Base-by-base conservation (phyloP, 2,329 filamentous ascomycete genomes). In the Talaromyces piceae region DNA sequence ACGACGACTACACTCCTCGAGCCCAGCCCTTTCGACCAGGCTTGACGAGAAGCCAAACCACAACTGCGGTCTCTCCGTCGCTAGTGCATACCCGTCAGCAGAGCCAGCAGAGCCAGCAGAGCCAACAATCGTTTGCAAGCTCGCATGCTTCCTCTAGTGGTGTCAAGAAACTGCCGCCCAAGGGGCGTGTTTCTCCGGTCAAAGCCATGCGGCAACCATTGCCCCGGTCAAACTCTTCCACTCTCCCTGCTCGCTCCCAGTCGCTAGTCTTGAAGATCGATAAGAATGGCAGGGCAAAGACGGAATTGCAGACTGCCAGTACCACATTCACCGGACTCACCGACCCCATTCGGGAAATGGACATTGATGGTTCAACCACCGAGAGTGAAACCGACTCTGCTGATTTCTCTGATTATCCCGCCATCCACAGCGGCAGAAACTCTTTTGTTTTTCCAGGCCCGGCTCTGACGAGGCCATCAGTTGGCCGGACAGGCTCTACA, bases 181-280 rank as follows among this genome's bases (percentile, higher is more conserved):
- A 71, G 54, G 71, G 72, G 18, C 65, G 71, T 37, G 62, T 63
- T 2, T 75, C 73, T 8, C 73, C 73, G 0, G 58, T 69, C 13
- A 72, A 72, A 41, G 56, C 62, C 12, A 58, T 67, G 41, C 63
- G 66, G 33, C 59, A 67, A 44, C 57, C 59, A 8, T 60, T 66
- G 25, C 51, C 60, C n/a, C 64, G 67, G 23, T 58, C 67, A 5
- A 63, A 59, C 50, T 68, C 68, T 13, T 54, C 62, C 6, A 51
- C 55, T 5, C 43, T 69, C 23, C 63, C 68, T 30, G 59, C 59
- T 39, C 68, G 67, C 2, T 69, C 71, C 20, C 66, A 66, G 28
- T 73, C 72, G 5, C 60, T 77, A 16, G 65, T 74, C 4, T 63
- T 77, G 20, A 70, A 67, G n/a, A 74, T 77, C 54, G 73, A 73